Base-by-base conservation (phyloP, 208 protist genomes). In the Blechomonas ayalai region DNA sequence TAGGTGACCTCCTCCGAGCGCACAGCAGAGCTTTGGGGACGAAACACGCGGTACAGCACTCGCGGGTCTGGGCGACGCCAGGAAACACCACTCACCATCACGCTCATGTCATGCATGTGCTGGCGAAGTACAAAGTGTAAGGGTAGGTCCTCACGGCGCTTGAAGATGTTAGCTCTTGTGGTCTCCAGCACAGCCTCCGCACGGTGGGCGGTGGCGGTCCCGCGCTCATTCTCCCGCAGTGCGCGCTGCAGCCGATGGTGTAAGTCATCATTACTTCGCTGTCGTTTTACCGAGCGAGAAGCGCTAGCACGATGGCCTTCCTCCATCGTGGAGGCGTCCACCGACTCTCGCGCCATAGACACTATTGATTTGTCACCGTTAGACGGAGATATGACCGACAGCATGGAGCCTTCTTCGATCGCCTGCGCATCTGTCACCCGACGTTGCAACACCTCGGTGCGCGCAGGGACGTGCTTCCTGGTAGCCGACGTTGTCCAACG, bases 41-140 rank as follows among this genome's bases (percentile, higher is more conserved):
- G 63, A 52, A 93, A 82, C 1, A 85, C 63, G 13, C 67, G 73
- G n/a, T 80, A 81, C 10, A 92, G 51, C 3, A 92, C 44, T 10
- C 84, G 67, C n/a, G 64, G 45, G 52, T 85, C 77, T 0, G 77
- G 58, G 12, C 79, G 53, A 8, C 59, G 41, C 79, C 79, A 92
- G n/a, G 23, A 4, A 3, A 75, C 23, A 2, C 59, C 70, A 0
- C 42, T 52, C 0, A 67, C 65, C 2, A 55, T 38, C 33, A 73
- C 7, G 4, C 33, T 44, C 26, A 25, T 36, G 35, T 48, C 19
- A 16, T 13, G 3, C 19, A 61, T 15, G 29, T 32, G 26, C 28
- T 39, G 4, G 29, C 29, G 52, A 18, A 60, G 6, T 5, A 86
- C 40, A 47, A 83, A 73, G 26, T 83, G 76, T 28, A 90, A 61